Percentiles rank a stretch among this genome's conserved stretches.
phyloP scores from a whole-genome alignment of 176 grass and related monocot genomes.

The sorghum (Sorghum bicolor) region DNA sequence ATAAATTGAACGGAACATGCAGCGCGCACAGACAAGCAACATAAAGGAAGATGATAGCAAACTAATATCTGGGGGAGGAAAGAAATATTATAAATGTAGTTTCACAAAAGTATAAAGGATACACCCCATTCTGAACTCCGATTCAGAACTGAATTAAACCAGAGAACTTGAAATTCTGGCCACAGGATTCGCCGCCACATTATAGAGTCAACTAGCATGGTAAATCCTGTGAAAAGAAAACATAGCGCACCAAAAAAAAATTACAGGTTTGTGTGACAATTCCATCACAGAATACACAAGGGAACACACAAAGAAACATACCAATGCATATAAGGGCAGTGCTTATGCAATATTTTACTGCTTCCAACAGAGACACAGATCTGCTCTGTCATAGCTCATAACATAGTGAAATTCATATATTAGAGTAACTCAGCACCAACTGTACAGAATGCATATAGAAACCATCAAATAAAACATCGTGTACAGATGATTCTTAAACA shows the following conservation, averaged over 20 bases:
- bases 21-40: neutral
- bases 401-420: constrained; percentile 35
- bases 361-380: constrained; percentile 67
- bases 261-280: neutral
- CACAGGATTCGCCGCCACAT: constrained; percentile 77
- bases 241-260: constrained; percentile 7
- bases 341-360: constrained; percentile 65
- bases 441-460: constrained; percentile 14
- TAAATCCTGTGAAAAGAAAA: neutral
- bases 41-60: neutral
- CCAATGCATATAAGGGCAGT: constrained; percentile 63
- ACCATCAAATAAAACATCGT: neutral
- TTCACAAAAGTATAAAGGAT: constrained; percentile 61
- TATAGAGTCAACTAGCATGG: too few relatives aligned
- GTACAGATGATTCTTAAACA: neutral
- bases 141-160: constrained; percentile 96
- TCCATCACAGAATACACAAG: constrained; percentile 11
- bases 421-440: constrained; percentile 21
- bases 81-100: constrained; percentile 6
- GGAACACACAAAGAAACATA: constrained; percentile 33
- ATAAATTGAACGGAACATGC: constrained; percentile 5
- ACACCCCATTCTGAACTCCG: constrained; percentile 99
- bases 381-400: constrained; percentile 57
- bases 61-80: neutral
- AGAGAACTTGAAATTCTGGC: constrained; percentile 98